Evolutionary conservation across 2,329 filamentous ascomycete species (phyloP).

Genomic region (Diaporthe sp.): DNA sequence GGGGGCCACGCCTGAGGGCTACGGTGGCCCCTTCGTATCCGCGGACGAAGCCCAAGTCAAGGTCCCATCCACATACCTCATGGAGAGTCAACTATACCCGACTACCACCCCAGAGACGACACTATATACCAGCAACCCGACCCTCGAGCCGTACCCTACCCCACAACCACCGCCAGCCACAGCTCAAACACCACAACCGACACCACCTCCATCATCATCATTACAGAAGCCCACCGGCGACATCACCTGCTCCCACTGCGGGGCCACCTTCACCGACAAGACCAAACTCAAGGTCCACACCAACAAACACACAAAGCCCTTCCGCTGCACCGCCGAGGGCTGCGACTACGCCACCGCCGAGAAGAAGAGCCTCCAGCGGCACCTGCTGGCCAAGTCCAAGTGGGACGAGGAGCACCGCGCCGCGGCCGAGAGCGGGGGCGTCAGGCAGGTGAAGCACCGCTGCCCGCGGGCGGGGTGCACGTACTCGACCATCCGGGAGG

Average conservation of each 20-base stretch:
- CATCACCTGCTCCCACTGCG: conserved; percentile 35
- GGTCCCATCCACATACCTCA: not conserved
- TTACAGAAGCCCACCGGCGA: not conserved
- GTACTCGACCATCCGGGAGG: conserved; percentile 36
- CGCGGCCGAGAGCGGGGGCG: conserved; percentile 26
- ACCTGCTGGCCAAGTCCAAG: conserved; percentile 36
- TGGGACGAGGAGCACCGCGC: conserved; percentile 37
- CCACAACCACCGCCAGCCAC: not conserved
- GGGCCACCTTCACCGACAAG: conserved; percentile 22
- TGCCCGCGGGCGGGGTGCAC: conserved; percentile 32
- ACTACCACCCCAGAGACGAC: not conserved
- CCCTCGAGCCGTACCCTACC: not conserved
- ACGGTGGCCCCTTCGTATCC: not conserved
- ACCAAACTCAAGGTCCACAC: conserved; percentile 38
- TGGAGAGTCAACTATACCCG: not conserved
- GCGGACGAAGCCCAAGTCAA: not conserved
- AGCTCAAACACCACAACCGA: too few relatives aligned
- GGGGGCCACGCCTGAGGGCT: not conserved
- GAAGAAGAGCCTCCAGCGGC: conserved; percentile 41
- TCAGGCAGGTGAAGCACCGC: conserved; percentile 6
- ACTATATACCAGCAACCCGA: not conserved
- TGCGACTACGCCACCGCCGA: conserved; percentile 36
- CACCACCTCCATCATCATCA: not conserved
- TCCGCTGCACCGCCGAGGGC: conserved; percentile 32
- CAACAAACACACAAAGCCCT: conserved; percentile 42